Base-by-base conservation (phyloP, 768 basidiomycete species). In the Suillus ampliporus region DNA sequence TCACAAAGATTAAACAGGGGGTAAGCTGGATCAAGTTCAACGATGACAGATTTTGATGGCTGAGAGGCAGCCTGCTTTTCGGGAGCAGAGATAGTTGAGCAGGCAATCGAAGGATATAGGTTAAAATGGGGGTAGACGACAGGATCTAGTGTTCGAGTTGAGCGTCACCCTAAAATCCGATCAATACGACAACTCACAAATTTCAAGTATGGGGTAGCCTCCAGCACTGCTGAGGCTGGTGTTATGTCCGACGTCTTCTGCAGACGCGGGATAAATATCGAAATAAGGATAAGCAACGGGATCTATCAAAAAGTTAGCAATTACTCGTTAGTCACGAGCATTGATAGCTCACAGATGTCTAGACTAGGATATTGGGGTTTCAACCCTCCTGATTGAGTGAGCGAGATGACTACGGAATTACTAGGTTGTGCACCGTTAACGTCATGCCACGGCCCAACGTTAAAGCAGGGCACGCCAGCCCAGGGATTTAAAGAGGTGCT, bases 231-330 rank as follows among this genome's bases (percentile, higher is more conserved):
- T 35, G n/a, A n/a, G n/a, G n/a, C n/a, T n/a, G n/a, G n/a, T n/a
- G 34, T 34, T 63, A 23, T 19, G 19, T 38, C 51, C 21, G 38
- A 10, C 51, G 17, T 54, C 43, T 15, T 51, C 60, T 31, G 26
- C 57, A 38, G 59, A 38, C 17, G 67, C 17, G 6, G 82, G 81
- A 69, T 83, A 84, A 26, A 82, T 67, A 58, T 78, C 70, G 41
- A 83, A 72, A 67, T 78, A 62, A 34, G 84, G 82, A 67, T 83
- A 84, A 37, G 72, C 65, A 19, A 73, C 61, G 9, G 74, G 76
- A 63, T 82, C 81, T 82, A 52, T 57, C 73, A 60, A 73, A 8
- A 68, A 62, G n/a, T 69, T 60, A 54, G 54, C 15, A 56, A 13
- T 26, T 11, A 19, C 11, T 7, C 53, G 37, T 40, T 19, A n/a